These are phyloP conservation scores for Alopecurus myosuroides DNA, from an alignment of 176 grass and related monocot species.

Conservation along the genomic window DNA sequence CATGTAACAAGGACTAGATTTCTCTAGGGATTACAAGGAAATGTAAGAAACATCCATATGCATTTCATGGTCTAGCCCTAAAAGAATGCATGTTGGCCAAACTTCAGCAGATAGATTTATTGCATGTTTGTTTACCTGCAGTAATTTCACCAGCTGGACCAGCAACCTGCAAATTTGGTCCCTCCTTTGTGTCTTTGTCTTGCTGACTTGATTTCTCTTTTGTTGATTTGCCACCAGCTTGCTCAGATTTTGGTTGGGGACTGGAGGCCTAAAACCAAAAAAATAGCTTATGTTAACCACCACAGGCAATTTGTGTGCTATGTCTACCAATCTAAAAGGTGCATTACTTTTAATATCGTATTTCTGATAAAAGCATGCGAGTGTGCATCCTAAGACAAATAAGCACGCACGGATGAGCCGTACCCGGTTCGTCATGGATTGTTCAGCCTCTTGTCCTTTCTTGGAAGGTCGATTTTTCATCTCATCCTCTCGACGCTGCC, in stretches of 20 bases:
- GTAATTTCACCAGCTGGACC: slow-evolving; percentile 81
- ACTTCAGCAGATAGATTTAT: slow-evolving; percentile 14
- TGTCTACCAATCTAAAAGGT: not conserved
- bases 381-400: not conserved
- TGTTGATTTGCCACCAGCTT: slow-evolving; percentile 54
- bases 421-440: slow-evolving; percentile 64
- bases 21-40: not conserved
- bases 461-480: slow-evolving; percentile 73
- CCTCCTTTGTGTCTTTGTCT: slow-evolving; percentile 82
- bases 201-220: slow-evolving; percentile 79
- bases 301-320: not conserved
- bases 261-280: slow-evolving; percentile 57
- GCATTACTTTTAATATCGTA: not conserved
- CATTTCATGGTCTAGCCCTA: not conserved
- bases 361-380: not conserved
- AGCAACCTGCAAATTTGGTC: slow-evolving; percentile 75
- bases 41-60: not conserved
- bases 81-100: not conserved
- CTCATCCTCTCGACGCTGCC: slow-evolving; percentile 82
- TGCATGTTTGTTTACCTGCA: slow-evolving; percentile 48
- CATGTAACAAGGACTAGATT: not conserved
- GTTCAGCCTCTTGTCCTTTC: slow-evolving; percentile 77
- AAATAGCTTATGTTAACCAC: slow-evolving; percentile 29
- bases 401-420: not conserved
- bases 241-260: slow-evolving; percentile 60